Evolutionary conservation across 2,329 filamentous ascomycete species (phyloP).

Genomic region (Sclerotiophoma versabilis): DNA sequence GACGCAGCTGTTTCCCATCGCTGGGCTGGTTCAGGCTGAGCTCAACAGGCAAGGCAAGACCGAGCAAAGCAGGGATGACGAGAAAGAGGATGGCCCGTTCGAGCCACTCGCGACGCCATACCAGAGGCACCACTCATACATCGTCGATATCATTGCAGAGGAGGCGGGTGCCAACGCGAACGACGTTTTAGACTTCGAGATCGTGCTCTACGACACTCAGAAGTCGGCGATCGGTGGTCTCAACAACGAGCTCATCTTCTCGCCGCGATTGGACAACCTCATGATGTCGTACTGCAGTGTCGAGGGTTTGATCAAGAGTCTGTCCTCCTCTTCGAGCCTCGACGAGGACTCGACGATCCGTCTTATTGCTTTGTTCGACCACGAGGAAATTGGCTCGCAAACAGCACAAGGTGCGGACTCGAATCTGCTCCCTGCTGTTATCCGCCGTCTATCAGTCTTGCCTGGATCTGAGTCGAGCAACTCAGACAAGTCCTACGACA

Average conservation of each 20-base stretch:
- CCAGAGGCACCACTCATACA: conserved; percentile 86
- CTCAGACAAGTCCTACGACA: conserved; percentile 72
- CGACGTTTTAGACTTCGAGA: conserved; percentile 90
- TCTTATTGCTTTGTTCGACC: conserved; percentile 93
- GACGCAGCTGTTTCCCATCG: conserved; percentile 92
- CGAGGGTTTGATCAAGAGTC: conserved; percentile 81
- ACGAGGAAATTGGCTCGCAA: conserved; percentile 94
- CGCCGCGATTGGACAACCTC: conserved; percentile 92
- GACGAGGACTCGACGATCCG: conserved; percentile 82
- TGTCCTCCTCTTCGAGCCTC: conserved; percentile 69
- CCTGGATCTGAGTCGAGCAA: conserved; percentile 63
- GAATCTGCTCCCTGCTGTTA: conserved; percentile 85
- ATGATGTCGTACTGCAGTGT: conserved; percentile 96
- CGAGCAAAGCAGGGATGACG: conserved; percentile 56
- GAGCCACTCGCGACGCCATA: conserved; percentile 77
- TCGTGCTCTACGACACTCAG: conserved; percentile 96
- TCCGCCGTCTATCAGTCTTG: conserved; percentile 84
- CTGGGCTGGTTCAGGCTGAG: conserved; percentile 84
- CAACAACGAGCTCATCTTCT: conserved; percentile 94
- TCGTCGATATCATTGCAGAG: conserved; percentile 83
- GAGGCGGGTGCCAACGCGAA: conserved; percentile 74
- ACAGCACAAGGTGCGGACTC: conserved; percentile 94
- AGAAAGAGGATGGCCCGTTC: conserved; percentile 59
- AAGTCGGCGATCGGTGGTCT: conserved; percentile 87
- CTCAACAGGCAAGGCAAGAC: conserved; percentile 75